These are phyloP conservation scores for Alternaria triticina DNA, from an alignment of 2,329 filamentous ascomycete species.

Conservation along the genomic window DNA sequence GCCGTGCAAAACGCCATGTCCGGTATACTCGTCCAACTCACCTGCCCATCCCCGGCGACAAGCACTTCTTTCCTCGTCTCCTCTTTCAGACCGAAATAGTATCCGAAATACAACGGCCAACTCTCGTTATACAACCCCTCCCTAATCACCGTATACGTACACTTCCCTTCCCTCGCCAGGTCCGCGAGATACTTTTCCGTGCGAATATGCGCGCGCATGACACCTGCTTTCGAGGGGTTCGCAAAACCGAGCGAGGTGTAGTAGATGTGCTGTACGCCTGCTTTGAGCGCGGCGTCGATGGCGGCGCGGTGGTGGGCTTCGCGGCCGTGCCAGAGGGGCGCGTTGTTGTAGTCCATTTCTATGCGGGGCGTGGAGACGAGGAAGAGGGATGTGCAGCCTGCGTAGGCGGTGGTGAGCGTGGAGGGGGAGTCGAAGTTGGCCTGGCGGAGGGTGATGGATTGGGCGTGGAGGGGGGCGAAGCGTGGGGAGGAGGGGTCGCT, in stretches of 20 bases:
- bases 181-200: conserved; percentile 51
- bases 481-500: conserved; percentile 17
- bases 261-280: conserved; percentile 54
- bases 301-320: conserved; percentile 54
- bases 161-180: conserved; percentile 26
- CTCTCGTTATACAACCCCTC: conserved; percentile 56
- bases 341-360: conserved; percentile 53
- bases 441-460: conserved; percentile 45
- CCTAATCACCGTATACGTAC: conserved; percentile 48
- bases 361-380: conserved; percentile 55
- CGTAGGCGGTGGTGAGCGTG: conserved; percentile 44
- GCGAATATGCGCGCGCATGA: conserved; percentile 56
- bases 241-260: conserved; percentile 55
- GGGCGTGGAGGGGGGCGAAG: conserved; percentile 40
- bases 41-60: conserved; percentile 50
- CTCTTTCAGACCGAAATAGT: conserved; percentile 45
- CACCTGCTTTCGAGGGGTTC: conserved; percentile 49
- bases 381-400: conserved; percentile 51
- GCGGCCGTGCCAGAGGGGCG: conserved; percentile 50
- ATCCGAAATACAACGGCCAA: conserved; percentile 57
- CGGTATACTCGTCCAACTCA: conserved; percentile 54
- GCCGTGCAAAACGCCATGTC: conserved; percentile 55
- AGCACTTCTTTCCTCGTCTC: conserved; percentile 49
- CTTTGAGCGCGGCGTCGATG: conserved; percentile 51
- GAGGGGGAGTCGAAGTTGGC: conserved; percentile 49